These are phyloP conservation scores for Penicillium sclerotiorum DNA, from an alignment of 2,329 filamentous ascomycete species.

Conservation along the genomic window DNA sequence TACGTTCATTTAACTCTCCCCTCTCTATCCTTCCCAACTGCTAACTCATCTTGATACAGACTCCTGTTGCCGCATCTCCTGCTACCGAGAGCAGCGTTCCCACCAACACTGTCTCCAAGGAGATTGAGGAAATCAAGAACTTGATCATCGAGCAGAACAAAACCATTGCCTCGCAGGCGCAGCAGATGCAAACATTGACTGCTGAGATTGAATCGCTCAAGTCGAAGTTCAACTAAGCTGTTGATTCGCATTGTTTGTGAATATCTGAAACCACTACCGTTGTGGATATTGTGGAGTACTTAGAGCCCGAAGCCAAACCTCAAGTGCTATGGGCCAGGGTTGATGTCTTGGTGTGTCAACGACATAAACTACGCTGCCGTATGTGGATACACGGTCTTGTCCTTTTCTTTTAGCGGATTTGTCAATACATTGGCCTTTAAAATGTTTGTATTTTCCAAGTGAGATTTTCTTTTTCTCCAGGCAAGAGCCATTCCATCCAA, in stretches of 20 bases:
- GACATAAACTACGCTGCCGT: slow-evolving; percentile 16
- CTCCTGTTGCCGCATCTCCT: slow-evolving; percentile 36
- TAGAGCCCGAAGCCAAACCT: neutral
- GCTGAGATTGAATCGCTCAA: slow-evolving; percentile 79
- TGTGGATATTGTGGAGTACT: slow-evolving; percentile 4
- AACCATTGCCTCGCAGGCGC: slow-evolving; percentile 75
- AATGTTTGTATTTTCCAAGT: slow-evolving; percentile 5
- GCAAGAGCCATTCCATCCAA: no score
- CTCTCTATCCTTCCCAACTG: neutral
- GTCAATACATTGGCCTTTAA: slow-evolving; percentile 26
- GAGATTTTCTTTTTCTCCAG: neutral
- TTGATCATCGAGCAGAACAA: slow-evolving; percentile 75
- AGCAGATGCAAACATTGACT: slow-evolving; percentile 71
- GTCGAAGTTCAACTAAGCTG: slow-evolving; percentile 62
- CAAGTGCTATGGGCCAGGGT: slow-evolving; percentile 1
- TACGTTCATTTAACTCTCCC: neutral
- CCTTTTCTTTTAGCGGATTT: slow-evolving; percentile 25
- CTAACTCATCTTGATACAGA: slow-evolving; percentile 13
- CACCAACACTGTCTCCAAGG: slow-evolving; percentile 58
- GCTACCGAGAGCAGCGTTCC: slow-evolving; percentile 26
- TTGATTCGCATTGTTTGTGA: slow-evolving; percentile 1
- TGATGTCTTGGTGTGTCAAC: slow-evolving; percentile 13
- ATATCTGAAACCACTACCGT: slow-evolving; percentile 7
- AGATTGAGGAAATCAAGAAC: slow-evolving; percentile 75
- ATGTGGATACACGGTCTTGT: slow-evolving; percentile 26